phyloP scores from a whole-genome alignment of 331 rosid species.

The Spiraea crenata region DNA sequence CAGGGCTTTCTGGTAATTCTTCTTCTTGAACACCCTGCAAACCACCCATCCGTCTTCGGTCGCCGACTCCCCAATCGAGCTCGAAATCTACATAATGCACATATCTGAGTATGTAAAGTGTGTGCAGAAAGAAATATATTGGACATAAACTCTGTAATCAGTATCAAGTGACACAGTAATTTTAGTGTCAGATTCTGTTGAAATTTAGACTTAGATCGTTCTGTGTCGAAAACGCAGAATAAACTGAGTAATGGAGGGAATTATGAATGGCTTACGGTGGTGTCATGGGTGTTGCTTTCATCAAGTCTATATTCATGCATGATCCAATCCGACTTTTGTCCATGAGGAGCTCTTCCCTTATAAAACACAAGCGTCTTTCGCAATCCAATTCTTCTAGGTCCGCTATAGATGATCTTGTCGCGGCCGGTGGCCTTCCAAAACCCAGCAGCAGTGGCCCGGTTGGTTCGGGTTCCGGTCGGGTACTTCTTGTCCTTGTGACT shows the following conservation, averaged over 20 bases:
- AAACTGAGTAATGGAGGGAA: neutral
- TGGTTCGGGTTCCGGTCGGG: conserved; percentile 61
- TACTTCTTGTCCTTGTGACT: conserved; percentile 66
- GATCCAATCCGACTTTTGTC: conserved; percentile 62
- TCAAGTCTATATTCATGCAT: conserved; percentile 67
- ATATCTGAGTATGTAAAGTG: neutral
- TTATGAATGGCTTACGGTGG: conserved; percentile 25
- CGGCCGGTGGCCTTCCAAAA: conserved; percentile 69
- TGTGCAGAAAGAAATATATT: neutral
- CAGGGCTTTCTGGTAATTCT: conserved; percentile 40
- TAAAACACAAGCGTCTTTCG: conserved; percentile 60
- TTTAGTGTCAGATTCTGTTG: neutral
- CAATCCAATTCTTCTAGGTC: conserved; percentile 46
- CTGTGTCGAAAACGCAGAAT: neutral
- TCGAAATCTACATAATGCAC: conserved; percentile 24
- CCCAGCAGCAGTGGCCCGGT: conserved; percentile 58
- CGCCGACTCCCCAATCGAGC: conserved; percentile 26
- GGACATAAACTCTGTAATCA: too few relatives aligned
- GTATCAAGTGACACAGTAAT: too few relatives aligned
- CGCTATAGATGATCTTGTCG: conserved; percentile 53
- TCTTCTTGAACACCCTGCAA: conserved; percentile 45
- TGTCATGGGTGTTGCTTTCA: conserved; percentile 31
- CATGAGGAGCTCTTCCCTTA: conserved; percentile 66
- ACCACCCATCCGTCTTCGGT: conserved; percentile 52
- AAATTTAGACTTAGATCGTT: neutral